Evolutionary conservation across 2,329 filamentous ascomycete genomes (phyloP).

Genomic region (Monosporascus sp.): DNA sequence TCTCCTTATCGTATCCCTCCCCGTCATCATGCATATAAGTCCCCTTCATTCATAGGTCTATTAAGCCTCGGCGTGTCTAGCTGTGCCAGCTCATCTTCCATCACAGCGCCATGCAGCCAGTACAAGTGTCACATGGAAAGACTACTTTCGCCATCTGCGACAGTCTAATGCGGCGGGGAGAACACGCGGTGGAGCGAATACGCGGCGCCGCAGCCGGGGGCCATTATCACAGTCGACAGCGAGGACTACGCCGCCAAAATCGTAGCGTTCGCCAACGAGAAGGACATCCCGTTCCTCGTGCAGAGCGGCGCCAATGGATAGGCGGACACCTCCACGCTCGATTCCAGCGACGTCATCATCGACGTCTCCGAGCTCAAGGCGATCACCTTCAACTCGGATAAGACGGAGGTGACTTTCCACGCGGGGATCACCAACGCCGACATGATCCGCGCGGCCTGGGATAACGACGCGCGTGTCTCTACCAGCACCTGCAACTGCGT

Average conservation of each 20-base stretch:
- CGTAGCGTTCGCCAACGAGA: slow-evolving; percentile 6
- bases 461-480: slow-evolving; percentile 12
- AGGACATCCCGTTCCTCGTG: slow-evolving; percentile 14
- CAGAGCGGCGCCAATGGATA: slow-evolving; percentile 20
- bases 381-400: slow-evolving; percentile 13
- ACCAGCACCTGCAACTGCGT: slow-evolving; percentile 24
- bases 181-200: slow-evolving; percentile 14
- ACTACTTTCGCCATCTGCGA: slow-evolving; percentile 6
- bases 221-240: slow-evolving; percentile 7
- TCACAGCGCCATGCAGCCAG: no score
- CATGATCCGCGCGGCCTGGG: slow-evolving; percentile 14
- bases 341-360: slow-evolving; percentile 14
- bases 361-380: slow-evolving; percentile 16
- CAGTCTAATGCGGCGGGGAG: slow-evolving; percentile 5
- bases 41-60: slow-evolving; percentile 2
- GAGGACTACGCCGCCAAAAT: slow-evolving; percentile 11
- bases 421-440: slow-evolving; percentile 17
- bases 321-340: slow-evolving; percentile 15
- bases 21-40: slow-evolving; percentile 1
- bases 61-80: slow-evolving; percentile 3
- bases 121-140: neutral
- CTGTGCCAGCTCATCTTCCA: no score
- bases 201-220: slow-evolving; percentile 7
- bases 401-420: slow-evolving; percentile 16
- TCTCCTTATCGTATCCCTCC: no score